Percentiles rank a stretch among this genome's conserved stretches.
Evolutionary conservation across 1,284 basidiomycete species (phyloP).

Genomic region (Puccinia coronata): DNA sequence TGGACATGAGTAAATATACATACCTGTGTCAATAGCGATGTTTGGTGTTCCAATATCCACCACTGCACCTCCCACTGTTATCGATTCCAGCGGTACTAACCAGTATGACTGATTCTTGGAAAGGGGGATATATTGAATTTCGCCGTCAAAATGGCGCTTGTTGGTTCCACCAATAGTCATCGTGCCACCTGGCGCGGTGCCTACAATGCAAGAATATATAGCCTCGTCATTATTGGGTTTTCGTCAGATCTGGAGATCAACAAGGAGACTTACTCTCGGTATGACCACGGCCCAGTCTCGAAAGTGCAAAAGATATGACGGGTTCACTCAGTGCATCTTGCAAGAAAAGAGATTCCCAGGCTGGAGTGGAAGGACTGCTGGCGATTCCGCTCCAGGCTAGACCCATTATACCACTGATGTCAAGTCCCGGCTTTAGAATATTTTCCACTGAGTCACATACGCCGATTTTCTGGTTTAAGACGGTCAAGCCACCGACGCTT

Average conservation of each 20-base stretch:
- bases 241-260: neutral
- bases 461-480: slow-evolving; percentile 33
- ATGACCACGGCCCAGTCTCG: slow-evolving; percentile 7
- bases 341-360: slow-evolving; percentile 46
- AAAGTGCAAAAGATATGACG: slow-evolving; percentile 44
- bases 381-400: slow-evolving; percentile 49
- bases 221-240: neutral
- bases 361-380: slow-evolving; percentile 40
- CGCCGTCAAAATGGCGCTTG: slow-evolving; percentile 26
- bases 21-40: slow-evolving; percentile 49
- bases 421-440: slow-evolving; percentile 43
- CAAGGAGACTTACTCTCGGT: neutral
- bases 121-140: slow-evolving; percentile 43
- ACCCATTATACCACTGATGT: slow-evolving; percentile 45
- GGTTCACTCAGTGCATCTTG: slow-evolving; percentile 39
- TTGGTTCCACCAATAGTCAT: slow-evolving; percentile 49
- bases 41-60: slow-evolving; percentile 46
- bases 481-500: slow-evolving; percentile 30
- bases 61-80: slow-evolving; percentile 23
- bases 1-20: neutral
- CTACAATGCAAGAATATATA: slow-evolving; percentile 9
- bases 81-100: slow-evolving; percentile 35
- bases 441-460: slow-evolving; percentile 46
- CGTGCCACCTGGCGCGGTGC: slow-evolving; percentile 39
- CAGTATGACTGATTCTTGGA: slow-evolving; percentile 49